A percentile compares a stretch with the other conserved stretches of the same genome.
These are phyloP conservation scores for Aschersonia sp. DNA, from an alignment of 2,329 filamentous ascomycete species.

Conservation along the genomic window DNA sequence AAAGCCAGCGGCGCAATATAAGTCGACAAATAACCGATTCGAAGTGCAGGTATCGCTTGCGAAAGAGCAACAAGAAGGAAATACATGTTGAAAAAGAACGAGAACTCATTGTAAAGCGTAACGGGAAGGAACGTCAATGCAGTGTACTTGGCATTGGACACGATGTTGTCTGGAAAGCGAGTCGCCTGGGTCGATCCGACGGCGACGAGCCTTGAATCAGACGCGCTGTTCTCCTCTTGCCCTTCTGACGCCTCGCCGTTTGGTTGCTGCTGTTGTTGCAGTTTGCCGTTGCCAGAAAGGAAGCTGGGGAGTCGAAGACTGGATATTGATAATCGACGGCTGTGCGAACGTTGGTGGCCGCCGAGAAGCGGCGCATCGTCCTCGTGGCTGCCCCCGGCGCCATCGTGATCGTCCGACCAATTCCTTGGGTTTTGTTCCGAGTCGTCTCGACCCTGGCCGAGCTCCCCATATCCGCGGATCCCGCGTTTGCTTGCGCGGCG, in stretches of 20 bases:
- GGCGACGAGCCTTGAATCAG: slow-evolving; percentile 57
- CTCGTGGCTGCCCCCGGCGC: slow-evolving; percentile 45
- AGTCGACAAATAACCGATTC: slow-evolving; percentile 88
- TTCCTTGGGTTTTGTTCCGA: slow-evolving; percentile 52
- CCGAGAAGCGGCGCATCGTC: slow-evolving; percentile 57
- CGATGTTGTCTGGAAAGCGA: slow-evolving; percentile 75
- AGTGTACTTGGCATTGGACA: slow-evolving; percentile 97
- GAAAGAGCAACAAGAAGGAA: slow-evolving; percentile 91
- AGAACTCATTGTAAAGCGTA: slow-evolving; percentile 96
- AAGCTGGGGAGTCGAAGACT: slow-evolving; percentile 54
- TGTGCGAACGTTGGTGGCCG: slow-evolving; percentile 14
- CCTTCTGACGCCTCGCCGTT: slow-evolving; percentile 29
- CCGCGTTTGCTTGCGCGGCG: slow-evolving; percentile 40
- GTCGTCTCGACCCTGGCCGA: slow-evolving; percentile 40
- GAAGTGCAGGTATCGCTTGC: slow-evolving; percentile 75
- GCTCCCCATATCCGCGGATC: slow-evolving; percentile 42
- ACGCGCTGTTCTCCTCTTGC: slow-evolving; percentile 45
- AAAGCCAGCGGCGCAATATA: slow-evolving; percentile 88
- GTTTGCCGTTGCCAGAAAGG: slow-evolving; percentile 27
- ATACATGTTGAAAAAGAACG: slow-evolving; percentile 99
- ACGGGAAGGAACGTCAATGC: slow-evolving; percentile 85
- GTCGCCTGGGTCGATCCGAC: slow-evolving; percentile 61
- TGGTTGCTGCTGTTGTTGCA: slow-evolving; percentile 12
- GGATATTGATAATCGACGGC: slow-evolving; percentile 23
- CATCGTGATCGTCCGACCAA: slow-evolving; percentile 49